Evolutionary conservation across 2,329 filamentous ascomycete species (phyloP), one percentile per base, ranked within the genome.

Genomic region (Blastomyces gilchristii): DNA sequence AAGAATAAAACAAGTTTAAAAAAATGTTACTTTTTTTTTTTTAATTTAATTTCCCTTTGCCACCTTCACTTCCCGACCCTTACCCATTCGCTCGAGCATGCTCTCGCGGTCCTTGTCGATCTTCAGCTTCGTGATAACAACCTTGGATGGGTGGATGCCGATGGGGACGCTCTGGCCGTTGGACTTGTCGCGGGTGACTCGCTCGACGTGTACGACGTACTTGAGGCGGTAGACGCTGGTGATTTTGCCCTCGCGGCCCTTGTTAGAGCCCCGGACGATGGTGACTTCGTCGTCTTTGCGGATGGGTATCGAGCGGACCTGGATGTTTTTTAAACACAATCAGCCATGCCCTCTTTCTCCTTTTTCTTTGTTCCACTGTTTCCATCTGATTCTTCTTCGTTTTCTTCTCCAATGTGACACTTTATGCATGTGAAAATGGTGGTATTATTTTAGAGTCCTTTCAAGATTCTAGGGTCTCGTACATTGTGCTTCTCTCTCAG

Each of bases 401-500:
- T n/a, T 8, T 11, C 16, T 18, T 41, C 28, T 37, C 25, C 11
- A 11, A 22, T 43, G 25, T 25, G 37, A 3, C 7, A n/a, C 11
- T 12, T 49, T 8, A 25, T 47, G 22, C 8, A 5, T 31, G n/a
- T 28, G 37, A 34, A 56, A 16, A 18, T n/a, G 5, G 12, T 14
- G 6, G 25, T 47, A 11, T 59, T 3, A 22, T 5, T 47, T 47
- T 7, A 18, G 22, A 25, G 4, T 47, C 7, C 3, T 22, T 47
- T 41, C 39, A n/a, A 41, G 18, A 41, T 57, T 41, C 4, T 34
- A 78, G 59, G 41, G 9, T 57, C 58, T 58, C 89, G 71, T 85
- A 97, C 94, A 81, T 96, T 96, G 89, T 99, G 90, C 87, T 99
- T 94, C 83, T 96, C 92, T 78, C 91, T 88, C 78, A 99, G 87